A percentile compares a stretch with the other conserved stretches of the same genome.
phyloP scores from a whole-genome alignment of 2,329 filamentous ascomycete species.

The Bipolaris sorokiniana region DNA sequence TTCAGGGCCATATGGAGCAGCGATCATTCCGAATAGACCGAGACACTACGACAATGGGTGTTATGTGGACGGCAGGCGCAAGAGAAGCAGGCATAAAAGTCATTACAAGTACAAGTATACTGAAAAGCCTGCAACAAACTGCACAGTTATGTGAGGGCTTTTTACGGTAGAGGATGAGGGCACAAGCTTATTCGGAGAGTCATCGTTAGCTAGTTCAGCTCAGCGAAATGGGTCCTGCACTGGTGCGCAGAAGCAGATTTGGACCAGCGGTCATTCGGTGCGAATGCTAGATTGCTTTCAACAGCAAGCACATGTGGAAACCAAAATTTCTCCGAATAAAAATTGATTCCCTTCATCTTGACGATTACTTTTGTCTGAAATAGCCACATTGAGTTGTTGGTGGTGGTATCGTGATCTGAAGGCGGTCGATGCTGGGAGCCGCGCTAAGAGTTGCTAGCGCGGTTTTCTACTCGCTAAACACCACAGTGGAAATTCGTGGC shows the following conservation, averaged over 20 bases:
- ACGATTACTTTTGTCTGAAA: background rate
- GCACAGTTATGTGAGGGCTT: constrained; percentile 24
- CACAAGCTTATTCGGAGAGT: background rate
- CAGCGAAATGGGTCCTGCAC: background rate
- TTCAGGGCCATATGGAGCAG: constrained; percentile 24
- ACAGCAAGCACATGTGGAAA: background rate
- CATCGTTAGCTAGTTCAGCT: background rate
- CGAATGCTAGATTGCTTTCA: background rate
- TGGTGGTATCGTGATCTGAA: background rate
- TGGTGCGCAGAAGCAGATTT: background rate
- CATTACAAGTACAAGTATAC: constrained; percentile 30
- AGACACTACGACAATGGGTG: constrained; percentile 5
- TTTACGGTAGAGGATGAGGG: background rate
- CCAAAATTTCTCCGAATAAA: too few species aligned
- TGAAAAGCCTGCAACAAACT: constrained; percentile 27
- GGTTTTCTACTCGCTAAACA: constrained; percentile 19
- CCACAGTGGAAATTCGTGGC: constrained; percentile 22
- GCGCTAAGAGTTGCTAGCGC: constrained; percentile 17
- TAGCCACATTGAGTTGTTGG: background rate
- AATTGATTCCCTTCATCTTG: background rate
- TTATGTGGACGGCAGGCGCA: constrained; percentile 10
- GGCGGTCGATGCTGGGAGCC: constrained; percentile 4
- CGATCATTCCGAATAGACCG: constrained; percentile 8
- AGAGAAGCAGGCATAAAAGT: constrained; percentile 26
- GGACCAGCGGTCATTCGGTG: background rate